Percentiles rank a stretch among this genome's conserved stretches.
phyloP scores from a whole-genome alignment of 352 stramenopile genomes.

The Globisporangium orthogonon region DNA sequence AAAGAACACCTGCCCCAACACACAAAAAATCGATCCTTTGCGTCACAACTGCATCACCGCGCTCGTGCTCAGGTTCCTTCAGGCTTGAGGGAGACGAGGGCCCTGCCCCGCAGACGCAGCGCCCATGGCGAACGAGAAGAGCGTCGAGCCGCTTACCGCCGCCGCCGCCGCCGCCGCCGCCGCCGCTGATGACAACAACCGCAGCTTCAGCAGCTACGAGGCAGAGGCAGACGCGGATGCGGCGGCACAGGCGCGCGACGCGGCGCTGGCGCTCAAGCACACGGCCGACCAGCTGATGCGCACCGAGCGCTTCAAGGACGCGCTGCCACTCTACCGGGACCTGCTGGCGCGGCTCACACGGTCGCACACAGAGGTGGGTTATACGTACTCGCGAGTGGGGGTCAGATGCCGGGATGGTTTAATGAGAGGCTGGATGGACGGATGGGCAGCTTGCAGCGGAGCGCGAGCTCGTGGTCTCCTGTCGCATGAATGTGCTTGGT shows the following conservation, averaged over 20 bases:
- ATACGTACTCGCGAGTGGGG: background rate
- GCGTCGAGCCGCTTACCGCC: constrained; percentile 12
- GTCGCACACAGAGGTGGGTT: constrained; percentile 48
- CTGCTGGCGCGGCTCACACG: constrained; percentile 66
- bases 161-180: background rate
- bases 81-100: too few species aligned
- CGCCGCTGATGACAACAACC: constrained; percentile 2
- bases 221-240: constrained; percentile 26
- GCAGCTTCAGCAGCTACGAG: constrained; percentile 10
- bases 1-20: background rate
- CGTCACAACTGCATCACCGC: constrained; percentile 11
- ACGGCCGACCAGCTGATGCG: constrained; percentile 61
- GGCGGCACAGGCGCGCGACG: constrained; percentile 31
- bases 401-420: too few species aligned
- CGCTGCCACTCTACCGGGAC: constrained; percentile 56
- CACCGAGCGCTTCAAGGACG: constrained; percentile 37
- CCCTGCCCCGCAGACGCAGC: too few species aligned
- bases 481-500: constrained; percentile 59
- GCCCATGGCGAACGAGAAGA: constrained; percentile 23
- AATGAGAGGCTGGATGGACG: too few species aligned
- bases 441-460: constrained; percentile 29
- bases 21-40: constrained; percentile 4
- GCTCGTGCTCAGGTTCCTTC: background rate
- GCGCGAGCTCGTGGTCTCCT: constrained; percentile 57
- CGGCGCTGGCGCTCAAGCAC: constrained; percentile 48